Evolutionary conservation across 2,329 filamentous ascomycete species (phyloP), one percentile per base, ranked within the genome.

Genomic region (Penicillium sp.): DNA sequence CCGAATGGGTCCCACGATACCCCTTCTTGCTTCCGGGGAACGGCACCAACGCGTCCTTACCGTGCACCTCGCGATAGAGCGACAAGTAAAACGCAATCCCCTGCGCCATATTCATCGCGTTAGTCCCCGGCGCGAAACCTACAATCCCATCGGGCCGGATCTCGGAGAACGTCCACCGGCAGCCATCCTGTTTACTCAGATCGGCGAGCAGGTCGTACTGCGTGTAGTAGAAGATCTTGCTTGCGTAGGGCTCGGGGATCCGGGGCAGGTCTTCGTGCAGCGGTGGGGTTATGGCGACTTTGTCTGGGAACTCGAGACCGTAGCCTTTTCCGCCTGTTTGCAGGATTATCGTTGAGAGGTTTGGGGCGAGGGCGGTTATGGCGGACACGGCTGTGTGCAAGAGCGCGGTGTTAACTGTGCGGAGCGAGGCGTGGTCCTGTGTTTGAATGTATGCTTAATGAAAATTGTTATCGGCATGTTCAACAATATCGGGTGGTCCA

Each of bases 271-370:
- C 26, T 66, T 76, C 66, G n/a, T 67, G 64, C 61, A 76, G 53
- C 49, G 75, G 67, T 52, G 70, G 47, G 49, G 69, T 21, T 58
- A 72, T 64, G 7, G 55, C 54, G n/a, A 72, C 73, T 3, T 66
- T 30, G 11, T 70, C 53, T 1, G 76, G 74, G 54, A 78, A 78
- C 54, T 72, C 69, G 23, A 77, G 70, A 17, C 76, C 77, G 60
- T 79, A 79, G 46, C 76, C 74, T 56, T 78, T 79, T 5, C 75
- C 77, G 9, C 77, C 77, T 0, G 75, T 75, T 26, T 76, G 75
- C 9, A 76, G 70, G 7, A 76, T 71, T 45, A 77, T 57, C n/a
- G 69, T 70, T 46, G 68, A 58, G 2, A 78, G 67, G 1, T 67
- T 66, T 0, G 63, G 54, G 0, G 72, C 70, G 15, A 74, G 57